Conservation (phyloP, 495 filamentous ascomycete genomes). For the Pyronema domesticum region DNA sequence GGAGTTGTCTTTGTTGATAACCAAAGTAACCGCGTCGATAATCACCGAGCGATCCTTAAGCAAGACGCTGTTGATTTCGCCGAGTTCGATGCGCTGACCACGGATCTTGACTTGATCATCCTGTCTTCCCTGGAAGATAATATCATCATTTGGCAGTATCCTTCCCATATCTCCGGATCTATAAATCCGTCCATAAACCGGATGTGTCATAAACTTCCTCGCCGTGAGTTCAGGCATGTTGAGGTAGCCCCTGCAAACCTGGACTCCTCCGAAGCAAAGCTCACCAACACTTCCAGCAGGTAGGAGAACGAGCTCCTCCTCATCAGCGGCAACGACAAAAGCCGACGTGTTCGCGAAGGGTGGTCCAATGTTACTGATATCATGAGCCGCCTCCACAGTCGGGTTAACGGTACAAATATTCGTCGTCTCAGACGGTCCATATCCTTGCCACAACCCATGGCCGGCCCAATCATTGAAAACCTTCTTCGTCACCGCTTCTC, state of each 20-base stretch:
- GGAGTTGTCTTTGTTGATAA: conserved; percentile 25
- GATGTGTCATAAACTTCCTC: conserved; percentile 46
- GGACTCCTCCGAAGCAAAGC: conserved; percentile 67
- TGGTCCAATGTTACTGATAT: conserved; percentile 42
- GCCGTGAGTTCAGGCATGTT: conserved; percentile 36
- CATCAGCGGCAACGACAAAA: conserved; percentile 38
- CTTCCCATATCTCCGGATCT: conserved; percentile 55
- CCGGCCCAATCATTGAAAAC: conserved; percentile 49
- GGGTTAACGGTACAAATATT: conserved; percentile 54
- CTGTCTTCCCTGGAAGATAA: conserved; percentile 28
- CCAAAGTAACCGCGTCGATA: conserved; percentile 37
- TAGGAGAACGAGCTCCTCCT: conserved; percentile 29
- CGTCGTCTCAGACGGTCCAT: conserved; percentile 54
- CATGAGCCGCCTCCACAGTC: conserved; percentile 28
- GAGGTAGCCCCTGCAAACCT: conserved; percentile 56
- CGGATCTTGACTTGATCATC: conserved; percentile 34
- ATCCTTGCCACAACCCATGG: conserved; percentile 51
- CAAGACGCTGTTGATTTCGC: conserved; percentile 51
- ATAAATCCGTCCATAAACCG: conserved; percentile 47
- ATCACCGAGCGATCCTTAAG: conserved; percentile 28
- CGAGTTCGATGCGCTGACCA: conserved; percentile 37
- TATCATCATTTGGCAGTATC: conserved; percentile 44
- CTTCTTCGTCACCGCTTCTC: conserved; percentile 49
- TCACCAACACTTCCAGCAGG: conserved; percentile 57
- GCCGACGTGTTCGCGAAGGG: conserved; percentile 53